Evolutionary conservation across 2,329 filamentous ascomycete genomes (phyloP).

Genomic region (Calonectria multiphialidica): DNA sequence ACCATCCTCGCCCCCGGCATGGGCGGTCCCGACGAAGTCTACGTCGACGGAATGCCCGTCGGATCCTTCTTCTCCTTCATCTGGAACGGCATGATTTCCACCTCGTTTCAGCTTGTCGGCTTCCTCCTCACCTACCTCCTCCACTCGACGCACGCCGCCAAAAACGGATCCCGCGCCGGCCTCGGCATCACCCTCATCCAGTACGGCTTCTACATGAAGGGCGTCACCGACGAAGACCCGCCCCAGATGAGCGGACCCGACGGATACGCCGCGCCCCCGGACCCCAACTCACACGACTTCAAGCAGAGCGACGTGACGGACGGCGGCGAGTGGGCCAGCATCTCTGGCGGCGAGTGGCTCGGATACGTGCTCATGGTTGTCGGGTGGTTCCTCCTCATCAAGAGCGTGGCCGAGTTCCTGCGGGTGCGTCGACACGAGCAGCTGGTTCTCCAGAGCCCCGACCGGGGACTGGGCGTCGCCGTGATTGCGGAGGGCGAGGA

Average conservation of each 20-base stretch:
- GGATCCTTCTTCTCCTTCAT: conserved; percentile 88
- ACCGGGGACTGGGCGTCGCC: conserved; percentile 85
- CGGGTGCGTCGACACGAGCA: conserved; percentile 91
- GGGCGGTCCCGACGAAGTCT: conserved; percentile 93
- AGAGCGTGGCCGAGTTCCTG: conserved; percentile 92
- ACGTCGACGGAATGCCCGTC: conserved; percentile 94
- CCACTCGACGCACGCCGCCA: conserved; percentile 97
- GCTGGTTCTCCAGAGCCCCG: conserved; percentile 91
- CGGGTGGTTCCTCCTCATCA: conserved; percentile 97
- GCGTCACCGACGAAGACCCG: conserved; percentile 59
- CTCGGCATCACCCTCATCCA: conserved; percentile 96
- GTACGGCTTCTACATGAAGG: conserved; percentile 96
- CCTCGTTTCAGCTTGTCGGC: conserved; percentile 96
- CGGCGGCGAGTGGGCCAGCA: conserved; percentile 58
- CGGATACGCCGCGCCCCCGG: conserved; percentile 77
- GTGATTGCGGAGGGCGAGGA: conserved; percentile 89
- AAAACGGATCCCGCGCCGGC: conserved; percentile 95
- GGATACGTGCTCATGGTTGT: conserved; percentile 96
- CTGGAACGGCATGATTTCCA: conserved; percentile 96
- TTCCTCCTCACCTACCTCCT: conserved; percentile 98
- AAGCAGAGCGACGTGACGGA: conserved; percentile 76
- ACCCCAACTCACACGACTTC: conserved; percentile 93
- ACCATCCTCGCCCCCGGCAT: conserved; percentile 95
- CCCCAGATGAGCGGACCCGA: conserved; percentile 63
- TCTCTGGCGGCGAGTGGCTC: conserved; percentile 86